Evolutionary conservation across 129 eudicot species (phyloP), one percentile per base, ranked within the genome.

Genomic region (Chrysanthemum seticuspe): DNA sequence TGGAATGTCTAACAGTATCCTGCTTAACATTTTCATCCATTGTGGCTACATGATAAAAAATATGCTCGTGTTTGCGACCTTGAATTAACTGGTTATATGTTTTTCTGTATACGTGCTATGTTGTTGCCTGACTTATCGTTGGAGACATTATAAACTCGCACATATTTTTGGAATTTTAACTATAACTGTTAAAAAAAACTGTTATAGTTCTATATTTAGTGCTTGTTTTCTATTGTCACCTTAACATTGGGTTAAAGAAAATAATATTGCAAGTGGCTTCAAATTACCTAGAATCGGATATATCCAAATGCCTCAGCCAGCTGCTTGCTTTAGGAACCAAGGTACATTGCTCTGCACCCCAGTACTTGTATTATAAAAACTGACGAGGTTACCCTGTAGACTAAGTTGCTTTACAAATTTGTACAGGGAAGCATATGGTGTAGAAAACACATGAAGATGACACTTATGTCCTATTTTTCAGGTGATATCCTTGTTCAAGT

Each of bases 381-480:
- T 73, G 25, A 67, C 47, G 53, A 57, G 50, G 29, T 60, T 58
- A 13, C 65, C 27, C 14, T 68, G 25, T 48, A n/a, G 40, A 49
- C 56, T 73, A 55, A 74, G 67, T 56, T 51, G 59, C 47, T 75
- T 72, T 21, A 60, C 3, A 59, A 51, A 18, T 57, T 53, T 68
- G 3, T 57, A 23, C 29, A 62, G 88, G 98, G 97, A 72, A 83
- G 87, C 67, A 60, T 75, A 65, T 94, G 98, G 97, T 81, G 91
- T 78, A 68, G 77, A 69, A 94, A 94, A 85, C 98, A 94, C 86
- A 79, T 94, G 73, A 84, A 90, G 78, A 86, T 94, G 98, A 90
- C 96, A 60, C 86, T 90, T 14, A 84, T 88, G 89, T n/a, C n/a
- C n/a, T n/a, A n/a, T n/a, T n/a, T n/a, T n/a, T n/a, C n/a, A n/a